Evolutionary conservation across 164 flowering plant species (phyloP), one percentile per base, ranked within the genome.

Genomic region (Buxus sempervirens): DNA sequence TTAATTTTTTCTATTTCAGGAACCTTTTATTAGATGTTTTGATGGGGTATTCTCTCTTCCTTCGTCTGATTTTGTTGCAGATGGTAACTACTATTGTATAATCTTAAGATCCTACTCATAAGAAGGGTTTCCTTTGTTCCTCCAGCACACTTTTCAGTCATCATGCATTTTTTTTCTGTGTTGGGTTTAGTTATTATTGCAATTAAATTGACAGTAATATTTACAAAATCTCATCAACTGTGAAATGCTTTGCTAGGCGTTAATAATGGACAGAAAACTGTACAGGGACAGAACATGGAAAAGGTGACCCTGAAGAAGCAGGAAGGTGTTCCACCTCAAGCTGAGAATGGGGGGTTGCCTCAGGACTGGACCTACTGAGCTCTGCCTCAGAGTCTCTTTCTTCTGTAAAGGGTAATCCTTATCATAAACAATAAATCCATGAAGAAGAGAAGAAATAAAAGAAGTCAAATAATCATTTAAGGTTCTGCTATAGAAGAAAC

Each of bases 361-460:
- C 68, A 66, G 58, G 80, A 79, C 23, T 81, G 82, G 84, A 77
- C 81, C 25, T 80, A 80, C 67, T 78, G 75, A 82, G 27, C 69
- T 38, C 26, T 63, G 38, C 38, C 49, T 45, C 14, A 10, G n/a
- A n/a, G n/a, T n/a, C 51, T 45, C 51, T 24, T 20, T 49, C 64
- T 51, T 12, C 45, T 60, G n/a, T 49, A 57, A 26, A 67, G 24
- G n/a, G 38, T 22, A 5, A n/a, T 23, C 7, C 7, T 22, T 51
- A 1, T 60, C 26, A 57, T 38, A 28, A 24, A 69, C 13, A 60
- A 61, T 45, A 51, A 15, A 2, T 45, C 18, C 51, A 12, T 28
- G 21, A 9, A 28, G 32, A 49, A 27, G 14, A 21, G 41, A 51
- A 45, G 14, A 38, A 15, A 10, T 24, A n/a, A n/a, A 20, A 22